These are phyloP conservation scores for Arachis monticola DNA, from an alignment of 331 rosid genomes.

Conservation along the genomic window DNA sequence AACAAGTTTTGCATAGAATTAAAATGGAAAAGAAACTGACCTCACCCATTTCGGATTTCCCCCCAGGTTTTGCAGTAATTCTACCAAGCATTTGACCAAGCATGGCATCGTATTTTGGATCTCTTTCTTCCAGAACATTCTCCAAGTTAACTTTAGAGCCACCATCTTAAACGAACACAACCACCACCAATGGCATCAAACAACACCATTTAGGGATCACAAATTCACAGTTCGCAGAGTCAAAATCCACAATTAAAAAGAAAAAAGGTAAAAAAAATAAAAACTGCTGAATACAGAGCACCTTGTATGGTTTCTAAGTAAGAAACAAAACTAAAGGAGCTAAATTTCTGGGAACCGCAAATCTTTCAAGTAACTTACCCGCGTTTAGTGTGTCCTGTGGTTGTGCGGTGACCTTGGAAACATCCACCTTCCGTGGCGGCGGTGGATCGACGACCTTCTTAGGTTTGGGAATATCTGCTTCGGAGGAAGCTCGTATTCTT, in stretches of 20 bases:
- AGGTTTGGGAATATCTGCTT: constrained; percentile 38
- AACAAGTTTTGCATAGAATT: background rate
- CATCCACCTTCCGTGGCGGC: constrained; percentile 55
- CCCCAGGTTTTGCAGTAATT: constrained; percentile 82
- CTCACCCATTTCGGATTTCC: constrained; percentile 94
- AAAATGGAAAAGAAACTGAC: constrained; percentile 52
- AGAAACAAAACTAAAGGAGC: constrained; percentile 10
- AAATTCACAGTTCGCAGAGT: background rate
- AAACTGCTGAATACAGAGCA: background rate
- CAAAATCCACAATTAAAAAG: background rate
- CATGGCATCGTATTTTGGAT: constrained; percentile 82
- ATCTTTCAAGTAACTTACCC: constrained; percentile 47
- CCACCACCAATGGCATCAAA: constrained; percentile 30
- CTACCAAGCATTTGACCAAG: constrained; percentile 91
- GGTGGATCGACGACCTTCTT: constrained; percentile 51
- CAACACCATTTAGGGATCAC: background rate
- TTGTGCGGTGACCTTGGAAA: constrained; percentile 42
- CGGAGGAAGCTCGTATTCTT: constrained; percentile 53
- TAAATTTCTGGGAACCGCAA: constrained; percentile 16
- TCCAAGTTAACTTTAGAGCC: constrained; percentile 49
- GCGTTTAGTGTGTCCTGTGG: constrained; percentile 40
- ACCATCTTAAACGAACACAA: constrained; percentile 51
- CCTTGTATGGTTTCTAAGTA: background rate
- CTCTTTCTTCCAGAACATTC: constrained; percentile 76
- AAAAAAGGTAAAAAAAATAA: no score